phyloP scores from a whole-genome alignment of 2,329 filamentous ascomycete genomes.

The Penicillium decumbens region DNA sequence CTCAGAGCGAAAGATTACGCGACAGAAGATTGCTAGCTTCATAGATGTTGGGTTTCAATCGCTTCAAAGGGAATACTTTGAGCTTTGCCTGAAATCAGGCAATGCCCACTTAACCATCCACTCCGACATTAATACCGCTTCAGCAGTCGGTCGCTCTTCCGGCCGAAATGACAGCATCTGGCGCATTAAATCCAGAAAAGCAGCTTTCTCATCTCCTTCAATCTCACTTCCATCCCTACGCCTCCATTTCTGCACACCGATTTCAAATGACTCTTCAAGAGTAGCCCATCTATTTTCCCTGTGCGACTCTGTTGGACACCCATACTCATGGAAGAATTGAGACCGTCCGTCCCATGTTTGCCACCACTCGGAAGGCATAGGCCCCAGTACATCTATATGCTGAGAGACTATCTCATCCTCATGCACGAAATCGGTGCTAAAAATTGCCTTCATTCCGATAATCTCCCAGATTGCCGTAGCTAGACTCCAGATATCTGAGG shows the following conservation, averaged over 20 bases:
- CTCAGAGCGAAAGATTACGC: too few species aligned
- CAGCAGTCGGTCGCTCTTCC: slow-evolving; percentile 26
- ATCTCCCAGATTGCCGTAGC: slow-evolving; percentile 26
- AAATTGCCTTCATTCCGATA: slow-evolving; percentile 23
- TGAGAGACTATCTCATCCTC: slow-evolving; percentile 19
- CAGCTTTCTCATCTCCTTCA: slow-evolving; percentile 19
- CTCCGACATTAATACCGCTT: slow-evolving; percentile 30
- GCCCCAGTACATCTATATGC: slow-evolving; percentile 22
- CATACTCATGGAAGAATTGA: slow-evolving; percentile 15
- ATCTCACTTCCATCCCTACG: slow-evolving; percentile 15
- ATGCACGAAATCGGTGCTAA: slow-evolving; percentile 13
- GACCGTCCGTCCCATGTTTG: slow-evolving; percentile 11
- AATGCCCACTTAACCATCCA: slow-evolving; percentile 37
- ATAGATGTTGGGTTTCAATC: too few species aligned
- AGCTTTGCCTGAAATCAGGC: slow-evolving; percentile 14
- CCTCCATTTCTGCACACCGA: slow-evolving; percentile 17
- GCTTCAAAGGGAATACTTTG: background rate
- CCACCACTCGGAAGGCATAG: slow-evolving; percentile 20
- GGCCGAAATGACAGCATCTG: slow-evolving; percentile 30
- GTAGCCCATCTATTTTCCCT: slow-evolving; percentile 15
- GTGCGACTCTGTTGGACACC: slow-evolving; percentile 9
- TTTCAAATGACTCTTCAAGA: slow-evolving; percentile 27
- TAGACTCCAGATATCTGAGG: slow-evolving; percentile 27
- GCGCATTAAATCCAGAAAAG: slow-evolving; percentile 30
- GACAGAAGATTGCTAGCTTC: too few species aligned